Evolutionary conservation across 768 basidiomycete species (phyloP), one percentile per base, ranked within the genome.

Genomic region (Boletus tomentosulus): DNA sequence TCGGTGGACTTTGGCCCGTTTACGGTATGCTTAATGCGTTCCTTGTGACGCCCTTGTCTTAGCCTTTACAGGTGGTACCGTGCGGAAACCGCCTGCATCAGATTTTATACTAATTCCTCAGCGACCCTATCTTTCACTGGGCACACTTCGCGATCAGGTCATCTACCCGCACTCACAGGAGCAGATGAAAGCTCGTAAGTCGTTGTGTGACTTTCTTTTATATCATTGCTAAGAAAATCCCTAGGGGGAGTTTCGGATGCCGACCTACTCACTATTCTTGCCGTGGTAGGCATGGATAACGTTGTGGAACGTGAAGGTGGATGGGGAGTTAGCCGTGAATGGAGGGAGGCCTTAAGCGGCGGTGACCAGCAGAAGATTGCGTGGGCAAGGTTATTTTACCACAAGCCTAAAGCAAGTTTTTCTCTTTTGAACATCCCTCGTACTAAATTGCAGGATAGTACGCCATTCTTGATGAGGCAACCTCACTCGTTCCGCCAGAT

Each of bases 291-390:
- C 57, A 91, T 98, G 85, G 85, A 85, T 38, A 73, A 76, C 62
- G 81, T 98, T 46, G 89, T 98, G 6, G 89, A 92, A 63, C 81
- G 94, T 25, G 96, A 98, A 71, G 96, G 96, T n/a, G 96, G 96
- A 12, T 98, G 94, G 94, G 88, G 90, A 62, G 76, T 78, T 8
- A 78, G 81, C n/a, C 80, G 86, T 46, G 96, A 98, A 64, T 98
- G 96, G 96, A 81, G 92, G 57, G 94, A 97, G 67, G 82, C 89
- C 3, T 72, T 98, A 33, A 93, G 90, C 64, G 95, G 96, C 1
- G 95, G 95, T 19, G 96, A 97, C 69, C 92, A 98, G 69, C 95
- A 98, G 72, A 86, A 95, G 73, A 88, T 98, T 53, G 96, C 96
- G 0, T 98, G 96, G 93, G 96, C 93, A 12, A 76, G 96, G 60